Evolutionary conservation across 73 alveolate genomes (phyloP).

Genomic region (Loxodes magnus): DNA sequence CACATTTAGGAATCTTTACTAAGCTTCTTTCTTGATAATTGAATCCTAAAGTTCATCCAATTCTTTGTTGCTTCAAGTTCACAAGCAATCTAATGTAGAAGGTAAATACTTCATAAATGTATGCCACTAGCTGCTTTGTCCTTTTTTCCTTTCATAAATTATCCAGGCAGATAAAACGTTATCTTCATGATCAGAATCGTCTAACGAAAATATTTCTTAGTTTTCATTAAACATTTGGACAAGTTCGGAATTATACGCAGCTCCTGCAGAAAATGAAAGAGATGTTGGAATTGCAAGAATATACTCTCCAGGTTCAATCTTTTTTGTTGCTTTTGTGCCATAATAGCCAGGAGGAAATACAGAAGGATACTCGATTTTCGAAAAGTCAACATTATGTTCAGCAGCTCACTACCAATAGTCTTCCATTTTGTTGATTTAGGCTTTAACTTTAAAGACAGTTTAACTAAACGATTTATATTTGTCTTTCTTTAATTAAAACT

Average conservation of each 20-base stretch:
- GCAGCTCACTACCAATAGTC: not conserved
- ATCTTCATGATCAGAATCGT: slow-evolving; percentile 1
- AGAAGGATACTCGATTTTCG: not conserved
- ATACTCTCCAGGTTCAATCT: not conserved
- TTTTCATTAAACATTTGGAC: not conserved
- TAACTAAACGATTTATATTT: too few relatives aligned
- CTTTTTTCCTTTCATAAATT: slow-evolving; percentile 1
- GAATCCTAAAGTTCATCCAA: not conserved
- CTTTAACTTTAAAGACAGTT: too few relatives aligned
- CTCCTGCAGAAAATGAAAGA: not conserved
- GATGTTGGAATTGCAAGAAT: slow-evolving; percentile 6
- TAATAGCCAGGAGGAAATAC: slow-evolving; percentile 11
- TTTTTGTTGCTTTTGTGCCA: not conserved
- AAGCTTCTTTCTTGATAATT: not conserved
- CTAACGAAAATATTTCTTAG: not conserved
- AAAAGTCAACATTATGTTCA: not conserved
- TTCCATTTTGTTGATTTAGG: too few relatives aligned
- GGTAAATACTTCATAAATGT: not conserved
- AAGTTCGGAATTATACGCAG: not conserved
- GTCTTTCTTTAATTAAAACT: too few relatives aligned
- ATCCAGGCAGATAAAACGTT: not conserved
- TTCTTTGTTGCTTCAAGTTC: slow-evolving; percentile 8
- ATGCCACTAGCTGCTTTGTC: not conserved
- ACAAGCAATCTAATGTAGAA: not conserved
- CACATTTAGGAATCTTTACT: not conserved